These are phyloP conservation scores for Rhizoctonia solani DNA, from an alignment of 1,284 basidiomycete genomes.

Conservation along the genomic window DNA sequence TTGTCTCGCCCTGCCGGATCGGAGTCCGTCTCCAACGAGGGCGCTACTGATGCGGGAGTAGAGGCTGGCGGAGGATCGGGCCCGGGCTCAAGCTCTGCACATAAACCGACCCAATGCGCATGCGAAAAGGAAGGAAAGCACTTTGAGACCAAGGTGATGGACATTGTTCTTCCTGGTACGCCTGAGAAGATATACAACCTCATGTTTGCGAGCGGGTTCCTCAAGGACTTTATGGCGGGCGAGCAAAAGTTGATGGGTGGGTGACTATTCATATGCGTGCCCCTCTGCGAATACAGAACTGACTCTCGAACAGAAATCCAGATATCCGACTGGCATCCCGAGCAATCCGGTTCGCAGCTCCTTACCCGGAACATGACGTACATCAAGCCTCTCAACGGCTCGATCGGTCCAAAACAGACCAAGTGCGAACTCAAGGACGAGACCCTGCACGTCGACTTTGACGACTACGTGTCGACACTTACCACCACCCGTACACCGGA, in stretches of 20 bases:
- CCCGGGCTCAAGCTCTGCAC: slow-evolving; percentile 42
- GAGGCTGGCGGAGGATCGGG: neutral
- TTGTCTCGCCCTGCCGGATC: slow-evolving; percentile 68
- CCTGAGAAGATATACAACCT: slow-evolving; percentile 96
- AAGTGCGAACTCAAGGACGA: slow-evolving; percentile 94
- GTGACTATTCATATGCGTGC: slow-evolving; percentile 43
- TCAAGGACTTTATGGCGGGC: slow-evolving; percentile 88
- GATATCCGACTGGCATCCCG: slow-evolving; percentile 87
- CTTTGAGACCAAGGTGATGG: slow-evolving; percentile 73
- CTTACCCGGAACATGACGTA: slow-evolving; percentile 89
- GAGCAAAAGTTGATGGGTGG: slow-evolving; percentile 88
- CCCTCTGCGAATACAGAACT: neutral
- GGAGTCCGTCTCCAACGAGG: slow-evolving; percentile 41
- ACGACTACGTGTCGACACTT: slow-evolving; percentile 79
- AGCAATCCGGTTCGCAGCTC: slow-evolving; percentile 63
- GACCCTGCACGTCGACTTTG: slow-evolving; percentile 78
- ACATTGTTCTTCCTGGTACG: slow-evolving; percentile 80
- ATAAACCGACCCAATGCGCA: slow-evolving; percentile 65
- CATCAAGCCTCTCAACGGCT: slow-evolving; percentile 89
- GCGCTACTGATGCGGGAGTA: slow-evolving; percentile 24
- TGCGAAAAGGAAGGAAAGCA: slow-evolving; percentile 78
- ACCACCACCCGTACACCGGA: slow-evolving; percentile 95
- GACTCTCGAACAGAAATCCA: slow-evolving; percentile 73
- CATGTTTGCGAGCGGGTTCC: slow-evolving; percentile 95
- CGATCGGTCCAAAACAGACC: slow-evolving; percentile 91